These are phyloP conservation scores for Chytriomyces confervae DNA, from an alignment of 192 early-diverging fungal genomes.

Conservation along the genomic window DNA sequence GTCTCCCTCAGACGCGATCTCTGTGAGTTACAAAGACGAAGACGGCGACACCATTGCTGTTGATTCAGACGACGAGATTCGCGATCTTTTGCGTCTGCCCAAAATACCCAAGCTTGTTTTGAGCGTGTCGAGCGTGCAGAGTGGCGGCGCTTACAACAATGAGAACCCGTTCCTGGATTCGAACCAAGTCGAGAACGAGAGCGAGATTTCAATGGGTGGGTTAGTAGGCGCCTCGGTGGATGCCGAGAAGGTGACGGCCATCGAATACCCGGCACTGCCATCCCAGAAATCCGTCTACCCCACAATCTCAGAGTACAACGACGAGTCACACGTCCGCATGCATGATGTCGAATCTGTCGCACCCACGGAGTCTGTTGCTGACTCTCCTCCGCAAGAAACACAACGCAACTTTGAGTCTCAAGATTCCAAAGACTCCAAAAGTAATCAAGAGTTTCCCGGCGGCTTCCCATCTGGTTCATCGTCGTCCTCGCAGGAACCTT, in stretches of 20 bases:
- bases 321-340: slow-evolving; percentile 5
- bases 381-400: not conserved
- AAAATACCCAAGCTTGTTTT: slow-evolving; percentile 10
- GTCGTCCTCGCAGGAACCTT: too few relatives aligned
- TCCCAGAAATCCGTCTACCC: not conserved
- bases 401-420: not conserved
- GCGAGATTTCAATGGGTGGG: too few relatives aligned
- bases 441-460: too few relatives aligned
- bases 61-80: slow-evolving; percentile 1
- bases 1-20: not conserved
- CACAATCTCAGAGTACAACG: not conserved
- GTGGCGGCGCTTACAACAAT: not conserved
- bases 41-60: slow-evolving; percentile 25
- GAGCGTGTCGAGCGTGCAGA: not conserved
- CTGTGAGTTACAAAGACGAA: slow-evolving; percentile 26
- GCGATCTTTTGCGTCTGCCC: not conserved
- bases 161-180: not conserved
- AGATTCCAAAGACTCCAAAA: slow-evolving; percentile 1
- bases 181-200: not conserved
- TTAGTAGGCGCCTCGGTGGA: too few relatives aligned
- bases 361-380: not conserved
- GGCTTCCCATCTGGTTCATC: too few relatives aligned
- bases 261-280: slow-evolving; percentile 16
- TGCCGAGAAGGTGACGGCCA: not conserved
- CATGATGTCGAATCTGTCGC: slow-evolving; percentile 28